Percentiles rank a stretch among this genome's conserved stretches.
Conservation (phyloP, 2,329 filamentous ascomycete genomes). For the Botryotinia narcissicola region DNA sequence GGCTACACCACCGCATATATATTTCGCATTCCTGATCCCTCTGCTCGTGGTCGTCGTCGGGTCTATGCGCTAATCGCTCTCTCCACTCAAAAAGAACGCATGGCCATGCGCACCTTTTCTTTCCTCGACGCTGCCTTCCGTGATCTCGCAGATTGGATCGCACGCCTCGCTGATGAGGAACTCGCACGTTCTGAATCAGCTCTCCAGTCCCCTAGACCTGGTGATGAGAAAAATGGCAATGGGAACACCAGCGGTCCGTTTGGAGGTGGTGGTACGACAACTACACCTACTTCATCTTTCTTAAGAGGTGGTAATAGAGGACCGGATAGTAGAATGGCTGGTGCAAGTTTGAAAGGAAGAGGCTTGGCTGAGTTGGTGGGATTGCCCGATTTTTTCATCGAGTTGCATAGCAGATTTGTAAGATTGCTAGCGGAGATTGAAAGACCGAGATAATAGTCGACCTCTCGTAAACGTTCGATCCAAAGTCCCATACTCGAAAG, state of each 20-base stretch:
- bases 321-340: constrained; percentile 37
- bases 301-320: constrained; percentile 33
- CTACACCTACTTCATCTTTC: constrained; percentile 30
- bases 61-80: constrained; percentile 66
- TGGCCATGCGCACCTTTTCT: constrained; percentile 64
- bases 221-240: constrained; percentile 19
- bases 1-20: constrained; percentile 70
- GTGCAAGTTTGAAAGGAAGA: constrained; percentile 56
- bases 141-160: constrained; percentile 65
- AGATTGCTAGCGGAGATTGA: constrained; percentile 54
- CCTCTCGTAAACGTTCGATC: not conserved
- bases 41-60: constrained; percentile 65
- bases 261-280: constrained; percentile 18
- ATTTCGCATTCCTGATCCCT: constrained; percentile 66
- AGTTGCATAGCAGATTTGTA: constrained; percentile 63
- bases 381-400: constrained; percentile 65
- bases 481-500: not conserved
- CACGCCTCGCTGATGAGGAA: constrained; percentile 61
- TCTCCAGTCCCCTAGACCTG: constrained; percentile 12
- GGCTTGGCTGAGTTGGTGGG: constrained; percentile 65
- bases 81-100: constrained; percentile 61
- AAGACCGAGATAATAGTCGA: constrained; percentile 40
- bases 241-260: constrained; percentile 16
- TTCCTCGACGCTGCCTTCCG: constrained; percentile 61
- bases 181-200: constrained; percentile 47